Conservation (phyloP, 2,329 filamentous ascomycete species). For the Aschersonia sp. region DNA sequence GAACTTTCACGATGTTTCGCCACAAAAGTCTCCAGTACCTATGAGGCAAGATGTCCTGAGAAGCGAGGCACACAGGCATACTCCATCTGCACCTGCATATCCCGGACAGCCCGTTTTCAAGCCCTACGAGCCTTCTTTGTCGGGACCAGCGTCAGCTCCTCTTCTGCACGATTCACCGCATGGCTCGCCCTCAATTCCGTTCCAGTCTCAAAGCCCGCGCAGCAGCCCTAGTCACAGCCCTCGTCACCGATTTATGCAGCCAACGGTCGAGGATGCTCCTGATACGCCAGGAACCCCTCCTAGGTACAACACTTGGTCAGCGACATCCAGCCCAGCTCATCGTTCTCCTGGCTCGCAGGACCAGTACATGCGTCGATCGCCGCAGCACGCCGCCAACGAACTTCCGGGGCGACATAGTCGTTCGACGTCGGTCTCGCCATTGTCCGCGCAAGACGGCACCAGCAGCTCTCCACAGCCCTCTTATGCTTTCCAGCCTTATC, state of each 20-base stretch:
- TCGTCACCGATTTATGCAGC: slow-evolving; percentile 40
- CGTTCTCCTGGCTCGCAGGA: slow-evolving; percentile 19
- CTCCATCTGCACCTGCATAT: slow-evolving; percentile 29
- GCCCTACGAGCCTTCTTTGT: slow-evolving; percentile 32
- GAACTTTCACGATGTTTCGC: slow-evolving; percentile 23
- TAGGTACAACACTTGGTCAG: slow-evolving; percentile 10
- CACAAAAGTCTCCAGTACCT: slow-evolving; percentile 30
- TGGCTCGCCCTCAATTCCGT: slow-evolving; percentile 23
- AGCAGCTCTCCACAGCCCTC: slow-evolving; percentile 13
- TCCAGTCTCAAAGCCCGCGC: slow-evolving; percentile 35
- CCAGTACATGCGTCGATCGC: slow-evolving; percentile 16
- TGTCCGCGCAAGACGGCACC: slow-evolving; percentile 19
- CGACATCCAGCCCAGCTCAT: slow-evolving; percentile 1
- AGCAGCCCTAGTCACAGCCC: slow-evolving; percentile 30
- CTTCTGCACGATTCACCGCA: slow-evolving; percentile 17
- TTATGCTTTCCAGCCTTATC: slow-evolving; percentile 15
- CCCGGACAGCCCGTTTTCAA: slow-evolving; percentile 39
- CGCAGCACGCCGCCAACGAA: slow-evolving; percentile 8
- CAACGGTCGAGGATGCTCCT: slow-evolving; percentile 49
- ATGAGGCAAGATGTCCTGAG: slow-evolving; percentile 46
- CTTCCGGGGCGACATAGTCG: slow-evolving; percentile 9
- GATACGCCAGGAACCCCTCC: slow-evolving; percentile 28
- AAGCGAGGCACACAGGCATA: slow-evolving; percentile 41
- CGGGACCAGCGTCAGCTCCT: slow-evolving; percentile 14
- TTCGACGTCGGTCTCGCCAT: slow-evolving; percentile 14